Evolutionary conservation across 495 filamentous ascomycete genomes (phyloP).

Genomic region (Thermothielavioides terrestris): DNA sequence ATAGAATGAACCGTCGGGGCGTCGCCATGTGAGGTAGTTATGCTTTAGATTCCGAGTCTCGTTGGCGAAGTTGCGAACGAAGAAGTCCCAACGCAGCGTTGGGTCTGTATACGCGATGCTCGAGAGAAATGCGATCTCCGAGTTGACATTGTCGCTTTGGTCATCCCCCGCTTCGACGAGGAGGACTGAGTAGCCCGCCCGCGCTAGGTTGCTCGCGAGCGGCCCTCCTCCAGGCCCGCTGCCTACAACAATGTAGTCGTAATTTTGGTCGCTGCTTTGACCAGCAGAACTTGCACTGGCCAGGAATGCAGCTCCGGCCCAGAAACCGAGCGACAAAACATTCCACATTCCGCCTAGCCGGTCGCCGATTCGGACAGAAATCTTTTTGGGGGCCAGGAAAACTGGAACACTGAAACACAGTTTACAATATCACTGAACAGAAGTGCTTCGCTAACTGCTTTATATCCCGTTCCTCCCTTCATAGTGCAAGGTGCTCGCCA

Average conservation of each 20-base stretch:
- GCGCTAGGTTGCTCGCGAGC: constrained; percentile 48
- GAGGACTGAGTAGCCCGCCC: constrained; percentile 46
- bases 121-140: not conserved
- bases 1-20: constrained; percentile 27
- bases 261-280: constrained; percentile 3
- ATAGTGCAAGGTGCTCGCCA: no score
- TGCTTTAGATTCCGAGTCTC: constrained; percentile 24
- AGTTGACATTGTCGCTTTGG: constrained; percentile 9
- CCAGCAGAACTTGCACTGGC: not conserved
- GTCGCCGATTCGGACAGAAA: not conserved
- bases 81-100: constrained; percentile 33
- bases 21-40: constrained; percentile 30
- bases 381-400: not conserved
- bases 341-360: not conserved
- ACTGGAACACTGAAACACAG: no score
- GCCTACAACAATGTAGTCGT: constrained; percentile 33
- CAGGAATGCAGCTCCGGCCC: not conserved
- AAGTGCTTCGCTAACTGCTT: no score
- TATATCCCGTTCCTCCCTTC: no score
- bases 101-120: constrained; percentile 26
- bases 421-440: no score
- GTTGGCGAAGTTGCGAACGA: constrained; percentile 30
- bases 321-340: not conserved
- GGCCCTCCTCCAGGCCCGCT: constrained; percentile 50
- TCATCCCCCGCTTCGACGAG: constrained; percentile 50